Evolutionary conservation across 495 filamentous ascomycete genomes (phyloP), one percentile per base, ranked within the genome.

Genomic region (Aspergillus carlsbadensis): DNA sequence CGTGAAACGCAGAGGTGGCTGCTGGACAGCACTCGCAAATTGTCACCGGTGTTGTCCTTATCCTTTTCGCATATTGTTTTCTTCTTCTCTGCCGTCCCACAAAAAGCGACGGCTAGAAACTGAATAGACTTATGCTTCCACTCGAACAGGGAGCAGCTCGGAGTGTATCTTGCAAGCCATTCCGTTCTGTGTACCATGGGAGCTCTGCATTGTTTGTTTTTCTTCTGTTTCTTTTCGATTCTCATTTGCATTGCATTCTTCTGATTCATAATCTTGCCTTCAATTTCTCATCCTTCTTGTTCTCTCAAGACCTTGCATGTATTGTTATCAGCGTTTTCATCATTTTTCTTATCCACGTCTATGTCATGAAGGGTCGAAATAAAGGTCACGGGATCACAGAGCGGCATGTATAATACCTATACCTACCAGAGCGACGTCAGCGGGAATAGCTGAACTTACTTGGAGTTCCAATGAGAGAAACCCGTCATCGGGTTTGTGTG

Each of bases 1-100:
- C 26, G 26, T 15, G 46, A 36, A 15, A 37, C 24, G 26, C 45
- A 40, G 31, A 41, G 52, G 42, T 52, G 62, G 49, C 59, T 56
- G 59, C 59, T 57, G 59, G 36, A 41, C 53, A 31, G 51, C 54
- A 45, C 53, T 43, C 52, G 34, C 36, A 52, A 29, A 37, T 10
- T 50, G 43, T 46, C 51, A 45, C 5, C 21, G 45, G 41, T 3
- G 11, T 56, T 14, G 10, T 29, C 18, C 39, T 42, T 22, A 46
- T 43, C 24, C 5, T 52, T 54, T 48, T 47, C 15, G 8, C 26
- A 8, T 8, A 29, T 53, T 22, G 43, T 36, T 1, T 40, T 48
- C 29, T 45, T 56, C 46, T 44, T 35, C 20, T 51, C 55, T 24
- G 33, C 41, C 52, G 45, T 60, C 61, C 26, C n/a, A n/a, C n/a